Percentiles rank a stretch among this genome's conserved stretches.
These are phyloP conservation scores for Paramecium sexaurelia DNA, from an alignment of 73 alveolate species.

Conservation along the genomic window DNA sequence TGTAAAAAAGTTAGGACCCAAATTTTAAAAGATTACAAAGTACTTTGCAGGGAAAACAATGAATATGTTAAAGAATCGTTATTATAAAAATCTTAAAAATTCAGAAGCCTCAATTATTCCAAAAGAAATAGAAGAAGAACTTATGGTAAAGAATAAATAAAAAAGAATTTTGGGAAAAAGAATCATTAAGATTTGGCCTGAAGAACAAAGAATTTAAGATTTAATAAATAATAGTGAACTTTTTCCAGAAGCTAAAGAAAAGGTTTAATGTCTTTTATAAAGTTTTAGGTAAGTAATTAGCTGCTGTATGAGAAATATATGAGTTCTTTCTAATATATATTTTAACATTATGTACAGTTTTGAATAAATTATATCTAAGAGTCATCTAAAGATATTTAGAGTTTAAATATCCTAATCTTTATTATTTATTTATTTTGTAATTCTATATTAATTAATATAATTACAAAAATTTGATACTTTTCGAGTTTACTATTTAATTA, in stretches of 20 bases:
- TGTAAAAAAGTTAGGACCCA: conserved; percentile 5
- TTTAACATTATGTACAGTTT: neutral
- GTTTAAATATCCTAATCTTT: no score
- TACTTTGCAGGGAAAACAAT: neutral
- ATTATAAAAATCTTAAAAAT: neutral
- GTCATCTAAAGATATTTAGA: no score
- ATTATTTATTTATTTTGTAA: no score
- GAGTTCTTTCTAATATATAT: neutral
- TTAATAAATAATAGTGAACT: neutral
- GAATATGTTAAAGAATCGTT: neutral
- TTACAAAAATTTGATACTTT: no score
- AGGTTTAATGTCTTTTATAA: neutral
- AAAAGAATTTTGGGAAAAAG: neutral
- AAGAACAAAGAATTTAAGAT: neutral
- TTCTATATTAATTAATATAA: no score
- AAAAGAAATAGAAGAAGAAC: neutral
- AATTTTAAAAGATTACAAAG: neutral
- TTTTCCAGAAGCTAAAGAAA: neutral
- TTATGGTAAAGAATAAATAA: neutral
- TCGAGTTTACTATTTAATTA: no score
- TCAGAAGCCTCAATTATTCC: neutral
- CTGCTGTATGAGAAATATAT: neutral
- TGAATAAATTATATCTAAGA: no score
- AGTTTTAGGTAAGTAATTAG: neutral
- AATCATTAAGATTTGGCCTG: neutral